Evolutionary conservation across 2,329 filamentous ascomycete species (phyloP).

Genomic region (Aspergillus fumigatiaffinis): DNA sequence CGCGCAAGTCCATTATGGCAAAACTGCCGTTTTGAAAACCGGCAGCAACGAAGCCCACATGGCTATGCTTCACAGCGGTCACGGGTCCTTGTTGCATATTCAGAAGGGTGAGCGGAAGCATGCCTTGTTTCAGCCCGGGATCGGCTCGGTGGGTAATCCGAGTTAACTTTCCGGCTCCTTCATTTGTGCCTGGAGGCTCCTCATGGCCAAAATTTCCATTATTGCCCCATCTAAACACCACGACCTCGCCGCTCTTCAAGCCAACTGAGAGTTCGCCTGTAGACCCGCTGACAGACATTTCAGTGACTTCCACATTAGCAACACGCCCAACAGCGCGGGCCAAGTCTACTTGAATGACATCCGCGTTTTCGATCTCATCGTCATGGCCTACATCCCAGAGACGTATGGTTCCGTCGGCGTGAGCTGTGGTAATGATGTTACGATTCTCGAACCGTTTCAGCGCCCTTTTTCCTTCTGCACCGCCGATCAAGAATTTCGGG

Average conservation of each 20-base stretch:
- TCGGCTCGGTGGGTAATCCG: constrained; percentile 72
- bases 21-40: constrained; percentile 81
- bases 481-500: constrained; percentile 73
- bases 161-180: constrained; percentile 66
- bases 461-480: constrained; percentile 65
- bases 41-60: constrained; percentile 85
- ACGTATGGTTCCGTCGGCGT: constrained; percentile 86
- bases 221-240: constrained; percentile 81
- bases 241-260: constrained; percentile 74
- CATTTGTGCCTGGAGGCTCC: constrained; percentile 48
- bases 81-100: constrained; percentile 80
- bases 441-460: constrained; percentile 75
- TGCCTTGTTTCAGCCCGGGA: constrained; percentile 67
- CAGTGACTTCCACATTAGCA: constrained; percentile 69
- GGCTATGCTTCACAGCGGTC: constrained; percentile 76
- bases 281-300: constrained; percentile 73
- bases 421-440: constrained; percentile 79
- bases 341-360: constrained; percentile 79
- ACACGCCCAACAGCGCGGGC: constrained; percentile 76
- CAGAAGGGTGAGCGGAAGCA: constrained; percentile 76
- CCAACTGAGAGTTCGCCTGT: constrained; percentile 85
- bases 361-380: constrained; percentile 87
- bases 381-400: constrained; percentile 90
- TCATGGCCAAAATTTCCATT: constrained; percentile 71
- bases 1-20: constrained; percentile 80